Percentiles rank a stretch among this genome's conserved stretches.
Conservation (phyloP, 2,329 filamentous ascomycete genomes). For the Aspergillus spinulosporus region DNA sequence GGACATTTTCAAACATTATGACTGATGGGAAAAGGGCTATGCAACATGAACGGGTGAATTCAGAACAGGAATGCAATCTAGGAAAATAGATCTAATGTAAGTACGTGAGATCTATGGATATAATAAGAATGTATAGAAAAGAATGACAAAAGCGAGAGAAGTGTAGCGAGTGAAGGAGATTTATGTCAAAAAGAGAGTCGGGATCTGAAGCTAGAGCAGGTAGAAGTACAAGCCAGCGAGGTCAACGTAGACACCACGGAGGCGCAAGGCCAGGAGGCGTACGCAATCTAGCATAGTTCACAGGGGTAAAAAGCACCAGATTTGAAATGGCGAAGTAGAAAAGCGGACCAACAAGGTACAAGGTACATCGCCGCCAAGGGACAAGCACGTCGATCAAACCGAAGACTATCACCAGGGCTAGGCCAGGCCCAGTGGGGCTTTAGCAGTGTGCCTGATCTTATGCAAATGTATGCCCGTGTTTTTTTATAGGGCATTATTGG, state of each 20-base stretch:
- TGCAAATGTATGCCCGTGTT: neutral
- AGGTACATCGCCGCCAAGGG: neutral
- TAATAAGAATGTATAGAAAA: conserved; percentile 1
- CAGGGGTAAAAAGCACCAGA: conserved; percentile 9
- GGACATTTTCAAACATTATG: conserved; percentile 22
- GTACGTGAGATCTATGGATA: conserved; percentile 1
- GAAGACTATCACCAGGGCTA: neutral
- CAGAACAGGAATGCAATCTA: neutral
- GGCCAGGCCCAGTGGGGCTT: neutral
- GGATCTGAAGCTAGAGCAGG: conserved; percentile 1
- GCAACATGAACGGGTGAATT: conserved; percentile 1
- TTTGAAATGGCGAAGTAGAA: conserved; percentile 3
- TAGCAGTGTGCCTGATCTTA: neutral
- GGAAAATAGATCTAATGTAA: neutral
- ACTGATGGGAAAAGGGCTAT: neutral
- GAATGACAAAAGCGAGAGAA: conserved; percentile 1
- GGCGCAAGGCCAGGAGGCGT: conserved; percentile 8
- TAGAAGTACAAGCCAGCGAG: conserved; percentile 9
- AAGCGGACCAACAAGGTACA: conserved; percentile 5
- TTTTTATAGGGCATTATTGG: conserved; percentile 2
- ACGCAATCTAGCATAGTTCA: conserved; percentile 11
- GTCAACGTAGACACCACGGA: conserved; percentile 12
- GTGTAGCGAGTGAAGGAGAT: conserved; percentile 6
- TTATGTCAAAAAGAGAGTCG: conserved; percentile 5
- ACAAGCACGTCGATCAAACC: conserved; percentile 10